These are phyloP conservation scores for Kluyveromyces nonfermentans DNA, from an alignment of 805 yeast species.

Conservation along the genomic window DNA sequence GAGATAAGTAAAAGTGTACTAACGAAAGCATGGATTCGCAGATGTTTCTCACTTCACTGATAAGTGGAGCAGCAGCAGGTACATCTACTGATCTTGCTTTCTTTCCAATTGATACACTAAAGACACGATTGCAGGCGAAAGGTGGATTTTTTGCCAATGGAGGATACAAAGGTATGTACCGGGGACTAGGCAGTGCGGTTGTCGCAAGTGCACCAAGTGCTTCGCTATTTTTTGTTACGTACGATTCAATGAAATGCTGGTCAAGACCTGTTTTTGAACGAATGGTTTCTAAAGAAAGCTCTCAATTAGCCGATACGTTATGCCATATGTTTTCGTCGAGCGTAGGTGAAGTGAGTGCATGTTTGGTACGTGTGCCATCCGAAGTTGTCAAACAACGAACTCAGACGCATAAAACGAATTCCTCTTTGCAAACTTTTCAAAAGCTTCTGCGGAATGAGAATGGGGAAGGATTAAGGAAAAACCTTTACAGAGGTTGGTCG, in stretches of 20 bases:
- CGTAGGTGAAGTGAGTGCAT: conserved; percentile 86
- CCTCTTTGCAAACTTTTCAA: conserved; percentile 60
- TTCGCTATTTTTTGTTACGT: conserved; percentile 68
- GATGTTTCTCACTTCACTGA: conserved; percentile 23
- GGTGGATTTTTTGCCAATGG: conserved; percentile 93
- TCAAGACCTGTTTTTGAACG: conserved; percentile 32
- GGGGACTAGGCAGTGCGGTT: conserved; percentile 88
- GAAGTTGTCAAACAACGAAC: conserved; percentile 94
- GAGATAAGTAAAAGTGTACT: not conserved
- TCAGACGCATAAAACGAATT: conserved; percentile 50
- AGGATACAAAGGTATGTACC: conserved; percentile 83
- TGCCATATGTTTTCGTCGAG: conserved; percentile 87
- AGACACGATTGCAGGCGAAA: conserved; percentile 88
- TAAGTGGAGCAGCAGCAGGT: conserved; percentile 93
- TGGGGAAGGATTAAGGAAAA: conserved; percentile 70
- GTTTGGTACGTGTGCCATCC: conserved; percentile 91
- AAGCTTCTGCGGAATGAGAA: conserved; percentile 50
- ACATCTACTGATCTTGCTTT: conserved; percentile 90
- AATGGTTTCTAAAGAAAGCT: conserved; percentile 12
- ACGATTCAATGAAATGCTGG: conserved; percentile 58
- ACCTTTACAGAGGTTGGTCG: conserved; percentile 87
- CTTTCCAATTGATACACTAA: conserved; percentile 92
- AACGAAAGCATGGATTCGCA: conserved; percentile 11
- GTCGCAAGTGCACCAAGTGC: conserved; percentile 93
- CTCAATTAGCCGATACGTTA: conserved; percentile 31